Base-by-base conservation (phyloP, 1,284 basidiomycete species). In the Cutaneotrichosporon curvatum region DNA sequence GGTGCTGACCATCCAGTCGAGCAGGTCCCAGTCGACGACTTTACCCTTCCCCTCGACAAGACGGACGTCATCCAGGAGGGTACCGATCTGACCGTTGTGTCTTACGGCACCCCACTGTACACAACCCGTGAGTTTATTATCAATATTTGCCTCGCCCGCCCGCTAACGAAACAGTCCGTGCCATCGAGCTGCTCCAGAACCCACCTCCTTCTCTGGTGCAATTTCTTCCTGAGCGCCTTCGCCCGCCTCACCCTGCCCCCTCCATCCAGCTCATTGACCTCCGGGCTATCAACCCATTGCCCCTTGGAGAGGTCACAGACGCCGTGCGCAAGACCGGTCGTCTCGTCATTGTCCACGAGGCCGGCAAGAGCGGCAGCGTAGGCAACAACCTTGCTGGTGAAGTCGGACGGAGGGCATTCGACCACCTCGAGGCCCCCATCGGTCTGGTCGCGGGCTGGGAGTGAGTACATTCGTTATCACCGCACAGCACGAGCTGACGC, bases 61-160 rank as follows among this genome's bases (percentile, higher is more conserved):
- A 87, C 88, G 1, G 92, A 96, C 62, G 78, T 79, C 11, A 76
- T 96, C 2, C 70, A 76, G 1, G 62, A 77, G 0, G 92, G 92
- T 2, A 76, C 79, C 1, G 90, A 95, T 63, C 71, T 96, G 9
- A 96, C 92, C 0, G 70, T 96, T 6, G 77, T 96, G 22, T 82
- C 87, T 4, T 96, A 88, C 81, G 91, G 91, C 14, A 92, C 90
- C 12, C 88, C 91, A 0, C 71, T 96, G 20, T 95, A 91, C 72
- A 83, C 86, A 53, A 90, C 88, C 22, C 69, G 87, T 92, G 71
- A 78, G 83, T 39, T 54, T 73, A 88, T 62, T 73, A 91, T 12
- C 19, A 15, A 19, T 23, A 30, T 16, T 11, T 4, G 16, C 8
- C 12, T n/a, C n/a, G 15, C 4, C 12, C 9, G 5, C 16, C n/a